These are phyloP conservation scores for Penicillium sp. DNA, from an alignment of 2,329 filamentous ascomycete species.

Conservation along the genomic window DNA sequence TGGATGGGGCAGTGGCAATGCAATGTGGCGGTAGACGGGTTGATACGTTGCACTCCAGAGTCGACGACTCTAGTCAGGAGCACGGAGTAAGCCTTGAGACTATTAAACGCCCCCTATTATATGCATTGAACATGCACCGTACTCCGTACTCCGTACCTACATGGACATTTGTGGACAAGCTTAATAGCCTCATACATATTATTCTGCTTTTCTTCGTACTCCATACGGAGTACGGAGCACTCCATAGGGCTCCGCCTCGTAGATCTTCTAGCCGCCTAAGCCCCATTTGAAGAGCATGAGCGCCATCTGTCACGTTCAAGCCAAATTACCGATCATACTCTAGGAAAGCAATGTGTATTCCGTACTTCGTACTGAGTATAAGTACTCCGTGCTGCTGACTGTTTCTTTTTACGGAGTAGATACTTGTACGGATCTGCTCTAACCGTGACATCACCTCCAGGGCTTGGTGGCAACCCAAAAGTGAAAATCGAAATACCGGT, in stretches of 20 bases:
- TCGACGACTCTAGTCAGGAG: background rate
- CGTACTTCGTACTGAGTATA: background rate
- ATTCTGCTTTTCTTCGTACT: background rate
- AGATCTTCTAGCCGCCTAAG: background rate
- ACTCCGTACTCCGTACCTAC: background rate
- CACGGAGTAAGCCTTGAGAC: background rate
- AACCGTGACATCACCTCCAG: slow-evolving; percentile 7
- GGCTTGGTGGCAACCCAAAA: background rate
- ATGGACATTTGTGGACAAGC: no score
- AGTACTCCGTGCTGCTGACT: background rate
- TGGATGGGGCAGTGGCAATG: background rate
- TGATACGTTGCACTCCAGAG: background rate
- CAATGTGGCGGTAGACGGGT: background rate
- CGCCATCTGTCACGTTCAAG: no score
- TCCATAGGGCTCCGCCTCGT: background rate
- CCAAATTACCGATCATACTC: no score
- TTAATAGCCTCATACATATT: no score
- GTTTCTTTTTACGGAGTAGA: background rate
- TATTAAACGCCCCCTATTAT: background rate
- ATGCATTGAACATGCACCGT: background rate
- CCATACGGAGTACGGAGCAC: background rate
- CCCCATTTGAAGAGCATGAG: background rate
- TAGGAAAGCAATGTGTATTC: no score
- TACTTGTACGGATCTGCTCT: background rate
- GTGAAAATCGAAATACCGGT: background rate